A percentile compares a stretch with the other conserved stretches of the same genome.
Evolutionary conservation across 306 rosid species (phyloP).

Genomic region (Vigna radiata): DNA sequence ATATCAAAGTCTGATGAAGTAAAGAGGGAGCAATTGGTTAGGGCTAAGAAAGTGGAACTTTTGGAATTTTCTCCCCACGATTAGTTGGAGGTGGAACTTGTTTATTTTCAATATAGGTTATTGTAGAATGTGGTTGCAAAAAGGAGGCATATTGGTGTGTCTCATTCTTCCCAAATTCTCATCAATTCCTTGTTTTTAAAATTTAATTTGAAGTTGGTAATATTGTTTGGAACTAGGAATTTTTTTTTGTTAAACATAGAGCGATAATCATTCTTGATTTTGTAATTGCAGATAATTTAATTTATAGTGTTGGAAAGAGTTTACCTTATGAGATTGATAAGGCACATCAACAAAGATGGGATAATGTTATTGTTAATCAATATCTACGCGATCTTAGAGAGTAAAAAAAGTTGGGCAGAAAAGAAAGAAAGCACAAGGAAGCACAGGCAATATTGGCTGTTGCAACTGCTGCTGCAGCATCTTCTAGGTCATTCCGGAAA

Average conservation of each 20-base stretch:
- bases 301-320: conserved; percentile 62
- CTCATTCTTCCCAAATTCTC: conserved; percentile 32
- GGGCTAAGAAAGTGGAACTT: conserved; percentile 55
- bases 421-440: conserved; percentile 92
- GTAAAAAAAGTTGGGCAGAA: conserved; percentile 90
- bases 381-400: conserved; percentile 84
- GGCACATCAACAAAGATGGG: conserved; percentile 76
- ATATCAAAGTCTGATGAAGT: conserved; percentile 51
- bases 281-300: conserved; percentile 74
- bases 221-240: neutral
- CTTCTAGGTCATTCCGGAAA: conserved; percentile 91
- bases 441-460: conserved; percentile 98
- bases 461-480: conserved; percentile 97
- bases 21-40: conserved; percentile 54
- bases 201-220: conserved; percentile 4
- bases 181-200: neutral
- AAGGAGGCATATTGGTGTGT: conserved; percentile 69
- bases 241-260: neutral
- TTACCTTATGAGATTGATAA: conserved; percentile 81
- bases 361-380: conserved; percentile 79
- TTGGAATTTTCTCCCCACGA: conserved; percentile 68
- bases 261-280: conserved; percentile 22
- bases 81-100: conserved; percentile 89
- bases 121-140: conserved; percentile 67
- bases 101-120: conserved; percentile 78